Percentiles rank a stretch among this genome's conserved stretches.
Conservation (phyloP, 257 asterid genomes). For the Scutellaria baicalensis region DNA sequence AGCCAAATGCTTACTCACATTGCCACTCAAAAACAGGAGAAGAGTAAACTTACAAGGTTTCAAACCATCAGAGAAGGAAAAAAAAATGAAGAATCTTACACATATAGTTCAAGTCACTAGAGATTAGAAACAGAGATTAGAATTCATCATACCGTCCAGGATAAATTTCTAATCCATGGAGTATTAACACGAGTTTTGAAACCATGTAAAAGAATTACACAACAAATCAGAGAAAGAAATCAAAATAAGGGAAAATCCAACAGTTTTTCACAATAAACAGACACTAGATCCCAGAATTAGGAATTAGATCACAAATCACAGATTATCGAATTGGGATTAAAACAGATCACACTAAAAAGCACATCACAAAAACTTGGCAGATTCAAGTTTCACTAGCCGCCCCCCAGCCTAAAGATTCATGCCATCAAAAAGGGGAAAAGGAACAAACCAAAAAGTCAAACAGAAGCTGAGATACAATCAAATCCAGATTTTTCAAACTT, state of each 20-base stretch:
- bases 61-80: background rate
- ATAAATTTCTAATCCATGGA: background rate
- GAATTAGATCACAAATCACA: background rate
- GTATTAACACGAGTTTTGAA: background rate
- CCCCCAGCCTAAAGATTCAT: slow-evolving; percentile 13
- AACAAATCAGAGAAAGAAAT: background rate
- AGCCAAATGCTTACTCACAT: background rate
- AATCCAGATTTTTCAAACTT: slow-evolving; percentile 16
- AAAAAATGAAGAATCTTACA: background rate
- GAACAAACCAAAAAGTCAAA: slow-evolving; percentile 19
- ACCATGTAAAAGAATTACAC: background rate
- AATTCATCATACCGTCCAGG: background rate
- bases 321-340: background rate
- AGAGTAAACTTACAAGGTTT: background rate
- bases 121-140: background rate
- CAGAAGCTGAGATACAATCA: slow-evolving; percentile 12
- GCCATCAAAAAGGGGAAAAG: slow-evolving; percentile 5
- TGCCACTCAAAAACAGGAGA: background rate
- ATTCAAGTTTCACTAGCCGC: slow-evolving; percentile 16
- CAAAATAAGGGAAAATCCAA: background rate
- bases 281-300: slow-evolving; percentile 9
- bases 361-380: background rate
- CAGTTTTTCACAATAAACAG: background rate
- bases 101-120: background rate
- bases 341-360: slow-evolving; percentile 2